Evolutionary conservation across 139 green algal genomes (phyloP).

Genomic region (Coccomyxa sp.): DNA sequence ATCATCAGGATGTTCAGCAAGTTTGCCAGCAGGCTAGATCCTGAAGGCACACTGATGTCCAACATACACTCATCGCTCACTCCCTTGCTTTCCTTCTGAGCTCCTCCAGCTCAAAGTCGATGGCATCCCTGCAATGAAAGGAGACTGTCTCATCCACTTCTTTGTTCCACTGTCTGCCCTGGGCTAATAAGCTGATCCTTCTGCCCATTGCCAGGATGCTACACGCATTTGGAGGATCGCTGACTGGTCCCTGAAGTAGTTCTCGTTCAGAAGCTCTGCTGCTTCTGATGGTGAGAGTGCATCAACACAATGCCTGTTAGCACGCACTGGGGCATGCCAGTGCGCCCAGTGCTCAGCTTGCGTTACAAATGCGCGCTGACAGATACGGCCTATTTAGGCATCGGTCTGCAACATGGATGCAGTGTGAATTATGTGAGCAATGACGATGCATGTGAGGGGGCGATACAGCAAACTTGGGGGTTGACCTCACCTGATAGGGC

Average conservation of each 20-base stretch:
- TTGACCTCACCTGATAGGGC: slow-evolving; percentile 38
- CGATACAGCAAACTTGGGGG: slow-evolving; percentile 39
- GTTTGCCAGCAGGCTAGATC: too few species aligned
- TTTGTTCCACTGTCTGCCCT: neutral
- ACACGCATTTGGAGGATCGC: too few species aligned
- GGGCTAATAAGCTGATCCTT: neutral
- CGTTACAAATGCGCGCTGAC: too few species aligned
- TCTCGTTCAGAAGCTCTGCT: neutral
- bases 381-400: too few species aligned
- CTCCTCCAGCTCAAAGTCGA: slow-evolving; percentile 82
- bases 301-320: neutral
- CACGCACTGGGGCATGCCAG: neutral
- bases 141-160: too few species aligned
- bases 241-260: too few species aligned
- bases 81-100: slow-evolving; percentile 44
- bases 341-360: too few species aligned
- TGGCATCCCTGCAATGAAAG: slow-evolving; percentile 57
- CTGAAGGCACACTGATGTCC: too few species aligned
- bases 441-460: neutral
- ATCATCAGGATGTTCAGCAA: too few species aligned
- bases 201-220: neutral
- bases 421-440: neutral
- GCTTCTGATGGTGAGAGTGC: too few species aligned
- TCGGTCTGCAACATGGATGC: neutral
- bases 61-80: neutral